Evolutionary conservation across 345 rosid genomes (phyloP).

Genomic region (Brassica incana): DNA sequence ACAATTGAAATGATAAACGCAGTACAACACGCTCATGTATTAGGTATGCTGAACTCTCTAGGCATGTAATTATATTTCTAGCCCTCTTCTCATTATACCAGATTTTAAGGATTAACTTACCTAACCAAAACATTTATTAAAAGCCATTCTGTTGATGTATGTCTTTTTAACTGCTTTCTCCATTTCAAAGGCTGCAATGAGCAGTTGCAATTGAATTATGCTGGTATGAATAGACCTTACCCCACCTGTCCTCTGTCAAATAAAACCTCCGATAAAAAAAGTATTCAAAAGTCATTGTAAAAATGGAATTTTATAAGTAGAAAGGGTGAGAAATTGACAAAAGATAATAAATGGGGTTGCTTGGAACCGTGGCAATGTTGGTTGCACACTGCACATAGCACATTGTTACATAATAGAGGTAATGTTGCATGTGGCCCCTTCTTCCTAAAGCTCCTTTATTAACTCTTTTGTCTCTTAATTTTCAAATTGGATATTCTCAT

Average conservation of each 20-base stretch:
- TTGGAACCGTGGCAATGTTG: slow-evolving; percentile 36
- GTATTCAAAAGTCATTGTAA: neutral
- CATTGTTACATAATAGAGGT: slow-evolving; percentile 41
- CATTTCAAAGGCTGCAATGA: slow-evolving; percentile 40
- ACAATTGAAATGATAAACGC: neutral
- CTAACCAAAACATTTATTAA: slow-evolving; percentile 8
- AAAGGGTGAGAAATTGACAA: slow-evolving; percentile 36
- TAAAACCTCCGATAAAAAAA: neutral
- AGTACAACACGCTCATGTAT: neutral
- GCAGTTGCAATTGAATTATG: slow-evolving; percentile 28
- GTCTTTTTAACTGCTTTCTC: slow-evolving; percentile 18
- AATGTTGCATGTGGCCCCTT: slow-evolving; percentile 42
- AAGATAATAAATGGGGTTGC: slow-evolving; percentile 40
- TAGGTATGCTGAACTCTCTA: neutral
- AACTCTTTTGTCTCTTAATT: slow-evolving; percentile 39
- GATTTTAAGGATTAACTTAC: neutral
- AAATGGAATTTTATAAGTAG: slow-evolving; percentile 21
- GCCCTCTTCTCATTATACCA: neutral
- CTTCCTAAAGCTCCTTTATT: slow-evolving; percentile 38
- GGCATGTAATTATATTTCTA: neutral
- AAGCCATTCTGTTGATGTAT: slow-evolving; percentile 26
- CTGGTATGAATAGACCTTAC: slow-evolving; percentile 34
- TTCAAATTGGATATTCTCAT: slow-evolving; percentile 24
- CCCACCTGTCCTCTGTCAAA: slow-evolving; percentile 26
- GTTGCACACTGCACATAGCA: slow-evolving; percentile 62